These are phyloP conservation scores for Tolypocladium tropicale DNA, from an alignment of 2,329 filamentous ascomycete genomes.

Conservation along the genomic window DNA sequence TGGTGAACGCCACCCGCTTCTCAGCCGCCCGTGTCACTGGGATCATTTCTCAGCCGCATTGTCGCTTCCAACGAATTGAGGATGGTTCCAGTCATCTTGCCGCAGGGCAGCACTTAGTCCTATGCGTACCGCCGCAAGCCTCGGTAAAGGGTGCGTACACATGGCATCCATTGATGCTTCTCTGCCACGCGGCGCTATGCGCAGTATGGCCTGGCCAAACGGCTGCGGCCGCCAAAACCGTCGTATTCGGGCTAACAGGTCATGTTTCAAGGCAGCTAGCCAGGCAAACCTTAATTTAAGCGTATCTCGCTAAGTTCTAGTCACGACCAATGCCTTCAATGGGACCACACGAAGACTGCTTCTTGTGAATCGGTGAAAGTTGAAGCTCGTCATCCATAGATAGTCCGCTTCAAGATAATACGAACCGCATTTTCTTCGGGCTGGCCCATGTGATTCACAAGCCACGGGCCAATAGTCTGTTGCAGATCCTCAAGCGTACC, in stretches of 20 bases:
- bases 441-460: background rate
- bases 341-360: background rate
- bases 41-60: background rate
- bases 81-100: background rate
- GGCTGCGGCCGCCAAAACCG: background rate
- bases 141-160: too few species aligned
- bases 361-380: background rate
- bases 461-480: background rate
- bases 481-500: background rate
- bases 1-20: background rate
- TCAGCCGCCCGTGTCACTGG: background rate
- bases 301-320: background rate
- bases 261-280: background rate
- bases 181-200: background rate
- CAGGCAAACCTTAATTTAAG: slow-evolving; percentile 1
- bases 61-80: background rate
- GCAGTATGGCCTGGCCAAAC: background rate
- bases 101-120: background rate
- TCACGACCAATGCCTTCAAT: background rate
- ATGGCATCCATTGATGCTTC: too few species aligned
- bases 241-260: background rate
- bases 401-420: too few species aligned
- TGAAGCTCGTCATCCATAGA: too few species aligned
- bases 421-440: background rate
- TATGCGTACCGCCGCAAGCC: background rate